These are phyloP conservation scores for Eucalyptus sp. DNA, from an alignment of 345 rosid species.

Conservation along the genomic window DNA sequence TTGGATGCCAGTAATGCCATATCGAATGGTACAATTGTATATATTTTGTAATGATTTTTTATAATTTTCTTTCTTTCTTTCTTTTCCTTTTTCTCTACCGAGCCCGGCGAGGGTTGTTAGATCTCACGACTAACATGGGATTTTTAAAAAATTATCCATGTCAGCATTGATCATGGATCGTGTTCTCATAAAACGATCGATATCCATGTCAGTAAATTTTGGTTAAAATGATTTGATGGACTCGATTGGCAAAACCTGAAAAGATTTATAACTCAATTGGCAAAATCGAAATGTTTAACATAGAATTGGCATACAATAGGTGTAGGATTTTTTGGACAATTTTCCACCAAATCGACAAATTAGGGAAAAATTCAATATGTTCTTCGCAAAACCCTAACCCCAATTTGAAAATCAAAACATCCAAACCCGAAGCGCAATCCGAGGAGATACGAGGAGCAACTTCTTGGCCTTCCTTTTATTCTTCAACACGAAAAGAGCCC, in stretches of 20 bases:
- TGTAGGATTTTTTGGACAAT: rapidly evolving
- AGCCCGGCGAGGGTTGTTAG: rapidly evolving
- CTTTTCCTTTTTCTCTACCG: neutral
- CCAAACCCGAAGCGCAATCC: neutral
- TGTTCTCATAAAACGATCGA: rapidly evolving
- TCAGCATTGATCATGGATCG: no score
- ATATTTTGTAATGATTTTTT: no score
- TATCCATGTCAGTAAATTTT: rapidly evolving
- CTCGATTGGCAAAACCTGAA: rapidly evolving
- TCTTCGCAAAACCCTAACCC: neutral
- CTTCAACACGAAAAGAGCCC: neutral
- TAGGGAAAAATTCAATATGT: neutral
- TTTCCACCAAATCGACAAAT: neutral
- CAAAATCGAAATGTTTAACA: neutral
- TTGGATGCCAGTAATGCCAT: neutral
- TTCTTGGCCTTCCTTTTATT: neutral
- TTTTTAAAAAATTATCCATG: no score
- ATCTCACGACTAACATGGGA: neutral
- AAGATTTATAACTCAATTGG: no score
- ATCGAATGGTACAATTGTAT: neutral
- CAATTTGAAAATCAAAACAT: neutral
- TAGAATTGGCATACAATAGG: no score
- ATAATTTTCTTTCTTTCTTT: no score
- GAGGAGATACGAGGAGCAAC: neutral
- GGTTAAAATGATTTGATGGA: no score